A percentile compares a stretch with the other conserved stretches of the same genome.
Evolutionary conservation across 1,284 basidiomycete genomes (phyloP).

Genomic region (Garcileccinum viscosum): DNA sequence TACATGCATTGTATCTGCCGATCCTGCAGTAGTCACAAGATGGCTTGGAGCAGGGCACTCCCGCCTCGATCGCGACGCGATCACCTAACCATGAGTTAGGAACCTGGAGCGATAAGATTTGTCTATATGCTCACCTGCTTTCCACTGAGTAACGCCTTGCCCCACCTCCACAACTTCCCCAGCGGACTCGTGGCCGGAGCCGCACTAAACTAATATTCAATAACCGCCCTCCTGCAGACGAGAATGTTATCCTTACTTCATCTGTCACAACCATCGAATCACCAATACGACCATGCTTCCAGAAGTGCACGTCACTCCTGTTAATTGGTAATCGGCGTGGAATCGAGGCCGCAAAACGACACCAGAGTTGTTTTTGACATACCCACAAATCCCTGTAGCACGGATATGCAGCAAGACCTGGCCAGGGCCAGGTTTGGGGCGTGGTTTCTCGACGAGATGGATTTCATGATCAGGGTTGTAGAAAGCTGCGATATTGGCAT

Average conservation of each 20-base stretch:
- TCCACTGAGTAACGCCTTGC: constrained; percentile 67
- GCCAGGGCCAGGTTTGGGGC: constrained; percentile 60
- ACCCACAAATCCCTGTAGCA: constrained; percentile 73
- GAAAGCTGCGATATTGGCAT: constrained; percentile 63
- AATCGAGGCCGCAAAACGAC: background rate
- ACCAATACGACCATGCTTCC: constrained; percentile 68
- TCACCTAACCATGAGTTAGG: constrained; percentile 47
- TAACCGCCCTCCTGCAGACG: background rate
- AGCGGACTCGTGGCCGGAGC: constrained; percentile 70
- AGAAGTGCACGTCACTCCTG: constrained; percentile 70
- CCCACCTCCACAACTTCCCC: constrained; percentile 67
- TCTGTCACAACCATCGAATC: constrained; percentile 72
- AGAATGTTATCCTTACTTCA: constrained; percentile 44
- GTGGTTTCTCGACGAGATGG: constrained; percentile 65
- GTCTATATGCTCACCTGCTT: constrained; percentile 45
- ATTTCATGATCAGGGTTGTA: constrained; percentile 66
- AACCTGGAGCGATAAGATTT: background rate
- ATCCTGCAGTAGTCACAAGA: constrained; percentile 63
- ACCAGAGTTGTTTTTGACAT: constrained; percentile 7
- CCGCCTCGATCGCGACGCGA: constrained; percentile 69
- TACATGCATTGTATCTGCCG: constrained; percentile 66
- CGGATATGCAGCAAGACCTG: constrained; percentile 68
- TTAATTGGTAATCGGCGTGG: background rate
- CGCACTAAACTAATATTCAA: constrained; percentile 47
- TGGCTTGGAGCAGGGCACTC: constrained; percentile 65